Evolutionary conservation across 1,284 basidiomycete species (phyloP).

Genomic region (Fomitopsis schrenkii): DNA sequence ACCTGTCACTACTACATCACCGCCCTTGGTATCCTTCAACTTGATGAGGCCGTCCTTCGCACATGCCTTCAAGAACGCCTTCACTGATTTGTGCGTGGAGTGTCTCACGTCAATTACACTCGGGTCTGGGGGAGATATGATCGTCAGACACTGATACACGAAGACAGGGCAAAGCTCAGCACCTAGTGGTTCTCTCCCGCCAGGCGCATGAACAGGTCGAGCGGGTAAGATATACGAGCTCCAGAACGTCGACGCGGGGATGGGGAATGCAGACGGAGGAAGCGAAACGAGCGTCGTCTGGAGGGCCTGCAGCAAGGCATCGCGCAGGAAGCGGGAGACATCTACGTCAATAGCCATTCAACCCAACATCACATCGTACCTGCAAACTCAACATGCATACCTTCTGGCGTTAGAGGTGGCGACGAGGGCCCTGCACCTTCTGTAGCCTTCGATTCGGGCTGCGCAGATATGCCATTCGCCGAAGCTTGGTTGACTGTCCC

Average conservation of each 20-base stretch:
- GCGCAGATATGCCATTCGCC: background rate
- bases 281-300: constrained; percentile 42
- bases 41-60: constrained; percentile 72
- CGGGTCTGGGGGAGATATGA: constrained; percentile 23
- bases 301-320: constrained; percentile 69
- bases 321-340: constrained; percentile 62
- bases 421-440: constrained; percentile 6
- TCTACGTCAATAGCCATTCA: constrained; percentile 33
- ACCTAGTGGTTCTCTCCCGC: constrained; percentile 29
- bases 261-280: constrained; percentile 60
- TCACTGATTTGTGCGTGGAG: constrained; percentile 76
- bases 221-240: constrained; percentile 73
- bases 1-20: constrained; percentile 48
- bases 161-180: background rate
- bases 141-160: background rate
- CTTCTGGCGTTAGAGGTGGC: constrained; percentile 14
- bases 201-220: constrained; percentile 53
- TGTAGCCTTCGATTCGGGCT: background rate
- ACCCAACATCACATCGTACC: background rate
- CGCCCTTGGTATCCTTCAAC: constrained; percentile 70
- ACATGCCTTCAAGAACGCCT: constrained; percentile 70
- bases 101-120: constrained; percentile 57
- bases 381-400: background rate
- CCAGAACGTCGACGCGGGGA: constrained; percentile 75
- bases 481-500: constrained; percentile 5